Percentiles rank a stretch among this genome's conserved stretches.
These are phyloP conservation scores for Coffea humblotiana DNA, from an alignment of 305 asterid genomes.

Conservation along the genomic window DNA sequence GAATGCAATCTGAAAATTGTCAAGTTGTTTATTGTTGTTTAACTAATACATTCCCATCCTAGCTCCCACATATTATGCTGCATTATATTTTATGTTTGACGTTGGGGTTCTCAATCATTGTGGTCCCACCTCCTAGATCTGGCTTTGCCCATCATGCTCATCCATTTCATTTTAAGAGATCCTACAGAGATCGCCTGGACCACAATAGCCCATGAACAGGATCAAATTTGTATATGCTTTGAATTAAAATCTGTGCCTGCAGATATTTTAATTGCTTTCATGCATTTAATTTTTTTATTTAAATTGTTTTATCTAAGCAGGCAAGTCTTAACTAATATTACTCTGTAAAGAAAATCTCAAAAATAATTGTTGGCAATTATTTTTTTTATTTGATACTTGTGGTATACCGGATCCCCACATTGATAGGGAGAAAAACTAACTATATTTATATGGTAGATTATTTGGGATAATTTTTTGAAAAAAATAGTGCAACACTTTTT, in stretches of 20 bases:
- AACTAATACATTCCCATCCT: neutral
- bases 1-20: neutral
- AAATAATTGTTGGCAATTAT: neutral
- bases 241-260: neutral
- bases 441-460: too few species aligned
- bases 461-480: too few species aligned
- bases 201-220: neutral
- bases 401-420: too few species aligned
- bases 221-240: neutral
- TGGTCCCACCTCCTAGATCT: conserved; percentile 5
- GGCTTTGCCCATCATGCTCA: neutral
- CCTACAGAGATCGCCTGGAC: neutral
- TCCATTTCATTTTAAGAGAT: neutral
- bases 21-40: conserved; percentile 19
- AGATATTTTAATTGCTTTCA: neutral
- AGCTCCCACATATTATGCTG: neutral
- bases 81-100: neutral
- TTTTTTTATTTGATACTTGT: too few species aligned
- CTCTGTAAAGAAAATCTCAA: neutral
- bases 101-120: conserved; percentile 10
- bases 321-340: neutral
- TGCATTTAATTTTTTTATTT: neutral
- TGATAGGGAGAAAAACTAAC: too few species aligned
- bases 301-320: neutral
- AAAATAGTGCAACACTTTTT: too few species aligned